These are phyloP conservation scores for Mycena latifolia DNA, from an alignment of 768 basidiomycete species.

Conservation along the genomic window DNA sequence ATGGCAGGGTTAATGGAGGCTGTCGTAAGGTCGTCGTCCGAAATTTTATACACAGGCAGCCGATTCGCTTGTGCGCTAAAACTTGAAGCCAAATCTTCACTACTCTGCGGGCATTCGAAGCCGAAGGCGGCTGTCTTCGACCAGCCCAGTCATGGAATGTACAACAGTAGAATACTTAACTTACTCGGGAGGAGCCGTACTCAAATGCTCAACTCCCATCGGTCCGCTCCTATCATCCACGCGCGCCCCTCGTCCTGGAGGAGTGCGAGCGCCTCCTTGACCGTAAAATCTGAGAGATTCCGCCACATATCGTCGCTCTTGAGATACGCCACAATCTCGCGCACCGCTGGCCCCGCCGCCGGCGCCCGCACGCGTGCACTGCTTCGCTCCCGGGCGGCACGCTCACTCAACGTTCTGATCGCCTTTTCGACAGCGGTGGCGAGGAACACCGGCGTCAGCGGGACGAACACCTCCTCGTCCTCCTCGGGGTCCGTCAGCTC, in stretches of 20 bases:
- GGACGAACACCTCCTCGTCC: conserved; percentile 76
- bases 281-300: conserved; percentile 23
- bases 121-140: too few species aligned
- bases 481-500: conserved; percentile 71
- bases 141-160: too few species aligned
- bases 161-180: too few species aligned
- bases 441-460: conserved; percentile 67
- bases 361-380: not conserved
- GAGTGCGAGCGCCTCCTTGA: conserved; percentile 21
- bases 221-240: conserved; percentile 15
- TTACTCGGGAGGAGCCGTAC: too few species aligned
- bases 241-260: conserved; percentile 24
- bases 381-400: conserved; percentile 2
- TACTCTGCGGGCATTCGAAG: too few species aligned
- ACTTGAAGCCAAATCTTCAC: too few species aligned
- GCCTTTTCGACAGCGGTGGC: conserved; percentile 60
- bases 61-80: too few species aligned
- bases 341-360: conserved; percentile 13
- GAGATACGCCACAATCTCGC: conserved; percentile 10
- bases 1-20: too few species aligned
- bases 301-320: conserved; percentile 33
- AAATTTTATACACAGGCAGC: too few species aligned
- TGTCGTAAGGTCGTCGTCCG: too few species aligned
- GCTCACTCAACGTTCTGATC: conserved; percentile 51
- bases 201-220: conserved; percentile 23